Evolutionary conservation across 2,329 filamentous ascomycete genomes (phyloP), one percentile per base, ranked within the genome.

Genomic region (Aspergillus sojae): DNA sequence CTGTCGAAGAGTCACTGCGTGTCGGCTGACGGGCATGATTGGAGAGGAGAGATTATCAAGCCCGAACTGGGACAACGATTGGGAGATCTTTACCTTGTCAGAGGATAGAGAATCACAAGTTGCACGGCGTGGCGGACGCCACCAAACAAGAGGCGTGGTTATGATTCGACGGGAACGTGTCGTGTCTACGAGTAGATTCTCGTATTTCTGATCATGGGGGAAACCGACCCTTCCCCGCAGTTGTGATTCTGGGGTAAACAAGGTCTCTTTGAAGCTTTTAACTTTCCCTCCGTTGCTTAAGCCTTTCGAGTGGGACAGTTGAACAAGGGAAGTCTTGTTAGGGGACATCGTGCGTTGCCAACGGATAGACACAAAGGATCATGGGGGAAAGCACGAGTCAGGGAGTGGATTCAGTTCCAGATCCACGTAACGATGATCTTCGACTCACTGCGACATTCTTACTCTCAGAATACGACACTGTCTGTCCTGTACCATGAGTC

Each of bases 131-230:
- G 32, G 52, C 30, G 48, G 26, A 11, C 48, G 52, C 52, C 52
- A 54, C 52, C 52, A 53, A 53, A 53, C n/a, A 54, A 23, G 19
- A 21, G n/a, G 5, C 9, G 11, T 7, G 16, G 11, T 19, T 53
- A 11, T 54, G 52, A 54, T 54, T 54, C 32, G 52, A 54, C 34
- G 52, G 12, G 28, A 53, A 11, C 9, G 34, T 0, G 23, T 52
- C 2, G 26, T 26, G 14, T 32, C 21, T 30, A 52, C 2, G 14
- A 12, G 14, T 16, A 52, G 19, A 28, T 30, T 30, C 50, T 54
- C 52, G 52, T 54, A 54, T 54, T 54, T 36, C 2, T 54, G 52
- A 54, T 54, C 52, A 54, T 54, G 52, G 32, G 32, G 52, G 52
- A 21, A 19, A 26, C 19, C 4, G 1, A 19, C 11, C 11, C 19